Evolutionary conservation across 2,329 filamentous ascomycete genomes (phyloP), one percentile per base, ranked within the genome.

Genomic region (Colletotrichum eleusines): DNA sequence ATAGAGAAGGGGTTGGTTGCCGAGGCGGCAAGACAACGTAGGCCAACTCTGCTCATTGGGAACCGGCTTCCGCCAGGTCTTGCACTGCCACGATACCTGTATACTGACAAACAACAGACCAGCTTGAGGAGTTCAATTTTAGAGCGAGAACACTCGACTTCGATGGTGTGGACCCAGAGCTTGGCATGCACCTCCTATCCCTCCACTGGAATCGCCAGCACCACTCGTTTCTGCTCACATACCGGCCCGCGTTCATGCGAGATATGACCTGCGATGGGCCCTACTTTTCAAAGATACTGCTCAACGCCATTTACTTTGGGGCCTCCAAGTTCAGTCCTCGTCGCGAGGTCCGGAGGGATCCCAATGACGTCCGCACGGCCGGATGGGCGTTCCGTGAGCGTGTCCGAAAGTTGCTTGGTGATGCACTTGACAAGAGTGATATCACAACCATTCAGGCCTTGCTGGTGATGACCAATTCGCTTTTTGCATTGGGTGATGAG

Each of bases 181-280:
- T 88, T 9, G 86, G 82, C 3, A 83, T 87, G 78, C 84, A 88
- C 61, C 75, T 89, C 5, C 77, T 88, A 0, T 80, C 80, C 3
- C 75, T 88, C 0, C 84, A 87, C 64, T 88, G 85, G 84, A 88
- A 85, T 73, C 82, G 86, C 6, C 85, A 88, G 70, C 85, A 87
- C 69, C 82, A 85, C 63, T 81, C 84, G 7, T 81, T 81, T 63
- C 73, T 84, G 0, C 78, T 87, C 53, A 84, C 83, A 0, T 88
- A 89, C 74, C 83, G 87, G 0, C 84, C 87, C 0, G 83, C 81
- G 0, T 87, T 89, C 57, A 87, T 86, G 84, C 75, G 83, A 2
- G 83, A 85, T 73, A 85, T 88, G 86, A 86, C 86, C 57, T 83
- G 83, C 55, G 77, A 81, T 7, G 88, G 88, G 0, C 85, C 85